A percentile compares a stretch with the other conserved stretches of the same genome.
Evolutionary conservation across 2,329 filamentous ascomycete species (phyloP).

Genomic region (Aspergillaceae sp.): DNA sequence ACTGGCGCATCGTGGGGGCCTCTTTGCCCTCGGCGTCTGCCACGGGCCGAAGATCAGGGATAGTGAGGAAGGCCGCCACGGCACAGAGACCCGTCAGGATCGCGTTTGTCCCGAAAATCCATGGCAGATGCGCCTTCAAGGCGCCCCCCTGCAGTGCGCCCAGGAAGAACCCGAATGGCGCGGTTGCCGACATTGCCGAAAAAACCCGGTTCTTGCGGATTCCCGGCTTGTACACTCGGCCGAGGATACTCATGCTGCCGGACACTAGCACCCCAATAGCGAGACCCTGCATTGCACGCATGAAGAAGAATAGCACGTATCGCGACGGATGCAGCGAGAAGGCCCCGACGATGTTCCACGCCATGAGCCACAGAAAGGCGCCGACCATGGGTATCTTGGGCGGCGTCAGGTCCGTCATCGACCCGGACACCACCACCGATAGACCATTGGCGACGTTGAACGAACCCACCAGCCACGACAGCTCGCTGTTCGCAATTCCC

Average conservation of each 20-base stretch:
- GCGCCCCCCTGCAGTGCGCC: slow-evolving; percentile 39
- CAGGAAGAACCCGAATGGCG: slow-evolving; percentile 38
- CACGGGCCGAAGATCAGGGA: slow-evolving; percentile 29
- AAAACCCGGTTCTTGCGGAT: slow-evolving; percentile 42
- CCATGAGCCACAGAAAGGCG: slow-evolving; percentile 35
- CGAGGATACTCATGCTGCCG: slow-evolving; percentile 42
- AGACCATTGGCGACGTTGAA: slow-evolving; percentile 36
- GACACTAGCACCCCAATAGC: slow-evolving; percentile 43
- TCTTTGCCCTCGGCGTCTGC: slow-evolving; percentile 21
- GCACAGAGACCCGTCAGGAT: slow-evolving; percentile 31
- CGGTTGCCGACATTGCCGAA: slow-evolving; percentile 40
- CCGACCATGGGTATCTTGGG: slow-evolving; percentile 36
- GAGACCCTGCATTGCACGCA: slow-evolving; percentile 39
- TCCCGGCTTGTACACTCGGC: slow-evolving; percentile 38
- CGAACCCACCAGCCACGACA: slow-evolving; percentile 38
- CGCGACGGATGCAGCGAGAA: slow-evolving; percentile 30
- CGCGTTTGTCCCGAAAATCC: slow-evolving; percentile 39
- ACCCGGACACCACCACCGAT: slow-evolving; percentile 34
- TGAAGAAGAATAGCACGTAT: slow-evolving; percentile 28
- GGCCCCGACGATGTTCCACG: slow-evolving; percentile 33
- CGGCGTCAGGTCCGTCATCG: slow-evolving; percentile 31
- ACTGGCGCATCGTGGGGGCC: slow-evolving; percentile 22
- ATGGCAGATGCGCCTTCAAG: slow-evolving; percentile 30
- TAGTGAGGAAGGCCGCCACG: slow-evolving; percentile 31
- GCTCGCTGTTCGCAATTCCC: slow-evolving; percentile 31